These are phyloP conservation scores for Thielaviopsis punctulata DNA, from an alignment of 2,329 filamentous ascomycete species.

Conservation along the genomic window DNA sequence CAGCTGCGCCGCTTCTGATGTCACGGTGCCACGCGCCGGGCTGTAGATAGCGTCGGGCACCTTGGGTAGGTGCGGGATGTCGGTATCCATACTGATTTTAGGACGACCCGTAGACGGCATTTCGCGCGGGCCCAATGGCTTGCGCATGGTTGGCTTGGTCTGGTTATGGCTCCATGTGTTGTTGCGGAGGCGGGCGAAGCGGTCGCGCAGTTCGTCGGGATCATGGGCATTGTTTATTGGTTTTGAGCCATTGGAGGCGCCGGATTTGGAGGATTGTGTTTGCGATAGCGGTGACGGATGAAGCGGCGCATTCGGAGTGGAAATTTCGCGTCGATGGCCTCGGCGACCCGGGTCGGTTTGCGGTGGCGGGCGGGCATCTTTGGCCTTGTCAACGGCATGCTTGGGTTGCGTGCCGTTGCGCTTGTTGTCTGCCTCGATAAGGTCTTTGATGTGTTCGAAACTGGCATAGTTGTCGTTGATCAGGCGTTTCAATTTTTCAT, in stretches of 20 bases:
- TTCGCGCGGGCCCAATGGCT: conserved; percentile 32
- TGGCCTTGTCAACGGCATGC: not conserved
- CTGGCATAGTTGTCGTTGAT: conserved; percentile 29
- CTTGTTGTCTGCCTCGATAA: conserved; percentile 46
- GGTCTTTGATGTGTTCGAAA: conserved; percentile 40
- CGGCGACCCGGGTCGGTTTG: not conserved
- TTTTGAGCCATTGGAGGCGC: not conserved
- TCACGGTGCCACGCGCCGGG: conserved; percentile 54
- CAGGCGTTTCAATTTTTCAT: conserved; percentile 32
- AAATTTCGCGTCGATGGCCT: conserved; percentile 5
- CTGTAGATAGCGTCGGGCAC: conserved; percentile 62
- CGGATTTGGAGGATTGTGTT: not conserved
- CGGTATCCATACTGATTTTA: conserved; percentile 31
- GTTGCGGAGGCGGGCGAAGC: conserved; percentile 40
- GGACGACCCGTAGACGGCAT: conserved; percentile 31
- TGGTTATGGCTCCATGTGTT: conserved; percentile 19
- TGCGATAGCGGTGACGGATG: conserved; percentile 6
- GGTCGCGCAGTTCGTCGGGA: conserved; percentile 33
- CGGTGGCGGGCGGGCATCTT: not conserved
- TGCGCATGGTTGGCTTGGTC: conserved; percentile 36
- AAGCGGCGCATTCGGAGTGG: conserved; percentile 1
- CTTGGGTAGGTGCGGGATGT: conserved; percentile 45
- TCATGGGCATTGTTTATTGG: conserved; percentile 18
- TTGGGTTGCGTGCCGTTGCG: conserved; percentile 39
- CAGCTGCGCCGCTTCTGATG: conserved; percentile 45